Base-by-base conservation (phyloP, 257 asterid species). In the Marsdenia floribunda region DNA sequence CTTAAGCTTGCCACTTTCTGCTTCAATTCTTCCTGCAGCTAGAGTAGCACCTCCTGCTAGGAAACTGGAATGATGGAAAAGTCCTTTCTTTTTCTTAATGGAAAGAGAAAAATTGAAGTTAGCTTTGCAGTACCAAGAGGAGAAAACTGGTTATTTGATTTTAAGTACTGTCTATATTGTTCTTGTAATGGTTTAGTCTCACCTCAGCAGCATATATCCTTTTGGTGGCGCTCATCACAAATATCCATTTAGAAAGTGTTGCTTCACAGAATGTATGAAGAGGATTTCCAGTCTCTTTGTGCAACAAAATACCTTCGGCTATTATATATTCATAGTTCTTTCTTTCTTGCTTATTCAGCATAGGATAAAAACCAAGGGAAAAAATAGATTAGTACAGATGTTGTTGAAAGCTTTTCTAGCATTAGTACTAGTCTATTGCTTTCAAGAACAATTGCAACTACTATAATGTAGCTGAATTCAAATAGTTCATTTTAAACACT, bases 21-120 rank as follows among this genome's bases (percentile, higher is more conserved):
- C 86, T 0, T 35, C 70, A 59, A 83, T 71, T 74, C 82, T 77
- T 70, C 86, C 84, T 46, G 86, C 83, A 10, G 86, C 81, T 70
- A 77, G 70, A 63, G 82, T 74, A 12, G 84, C 77, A 42, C 77
- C 86, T 69, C 83, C 86, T 13, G 86, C 81, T 22, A 82, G 79
- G 68, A 82, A 82, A 42, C 83, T 79, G 35, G 83, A 79, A 47
- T 82, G 86, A 33, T 82, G 86, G 75, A 82, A 79, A 61, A 9
- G 21, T 65, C 79, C 80, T 44, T 10, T 80, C 66, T 65, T 53
- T 70, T 83, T 83, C 77, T 76, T 71, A 5, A 66, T 16, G 21
- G 19, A 37, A 74, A 64, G 54, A 70, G 58, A 55, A 7, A 7
- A 33, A 58, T 11, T n/a, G 61, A 22, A 68, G 74, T 76, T 49